Conservation (phyloP, 371 early-diverging fungal genomes). For the Mucor piriformis region DNA sequence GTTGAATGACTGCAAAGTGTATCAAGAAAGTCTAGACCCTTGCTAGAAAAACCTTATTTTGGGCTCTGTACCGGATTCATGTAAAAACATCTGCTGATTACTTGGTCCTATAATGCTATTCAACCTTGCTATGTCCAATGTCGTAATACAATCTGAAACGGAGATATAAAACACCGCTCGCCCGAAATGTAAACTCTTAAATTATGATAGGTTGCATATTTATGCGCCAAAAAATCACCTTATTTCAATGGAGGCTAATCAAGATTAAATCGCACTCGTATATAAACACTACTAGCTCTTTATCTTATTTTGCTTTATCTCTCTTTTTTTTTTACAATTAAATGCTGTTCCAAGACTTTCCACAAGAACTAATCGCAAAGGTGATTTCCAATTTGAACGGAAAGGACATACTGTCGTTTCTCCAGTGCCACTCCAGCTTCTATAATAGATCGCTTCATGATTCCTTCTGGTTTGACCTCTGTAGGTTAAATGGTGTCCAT, state of each 20-base stretch:
- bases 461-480: constrained; percentile 20
- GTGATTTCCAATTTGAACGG: constrained; percentile 1
- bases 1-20: too few species aligned
- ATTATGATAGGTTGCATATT: too few species aligned
- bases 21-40: too few species aligned
- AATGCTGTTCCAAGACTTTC: constrained; percentile 8
- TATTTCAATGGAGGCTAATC: background rate
- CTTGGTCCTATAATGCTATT: too few species aligned
- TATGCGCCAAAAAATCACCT: background rate
- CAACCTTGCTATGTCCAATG: too few species aligned
- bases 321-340: background rate
- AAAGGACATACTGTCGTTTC: background rate
- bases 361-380: constrained; percentile 8
- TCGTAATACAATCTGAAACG: too few species aligned
- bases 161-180: too few species aligned
- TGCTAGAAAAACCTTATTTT: too few species aligned
- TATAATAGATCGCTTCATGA: constrained; percentile 4
- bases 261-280: background rate
- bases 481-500: constrained; percentile 9
- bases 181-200: too few species aligned
- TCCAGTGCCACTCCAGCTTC: background rate
- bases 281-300: background rate
- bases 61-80: too few species aligned
- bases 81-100: too few species aligned
- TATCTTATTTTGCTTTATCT: background rate